Evolutionary conservation across 192 early-diverging fungal genomes (phyloP), one percentile per base, ranked within the genome.

Genomic region (Coemansia sp.): DNA sequence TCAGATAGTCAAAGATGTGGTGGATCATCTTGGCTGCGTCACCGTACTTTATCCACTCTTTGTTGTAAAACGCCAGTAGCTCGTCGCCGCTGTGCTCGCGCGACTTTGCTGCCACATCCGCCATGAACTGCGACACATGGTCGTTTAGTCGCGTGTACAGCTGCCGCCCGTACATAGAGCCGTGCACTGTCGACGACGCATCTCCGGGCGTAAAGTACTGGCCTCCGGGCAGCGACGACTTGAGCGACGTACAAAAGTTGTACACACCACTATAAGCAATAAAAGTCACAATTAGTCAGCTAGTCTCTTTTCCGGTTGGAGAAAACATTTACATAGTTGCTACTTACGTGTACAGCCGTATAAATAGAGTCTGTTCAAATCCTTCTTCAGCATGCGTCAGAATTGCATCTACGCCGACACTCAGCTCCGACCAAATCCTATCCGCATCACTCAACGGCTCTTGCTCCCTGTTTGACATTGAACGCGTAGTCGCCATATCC

Each of bases 1-100:
- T 99, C 53, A 99, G 84, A 73, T 99, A 99, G 12, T 83, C 82
- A 66, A 98, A 97, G 52, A 96, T 84, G 70, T 97, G 92, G 75
- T 98, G 87, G 53, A 98, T 88, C 64, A 86, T 88, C 54, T 84
- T 85, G 19, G 91, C 86, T 5, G 93, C 91, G n/a, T 85, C 83
- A 11, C 93, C 96, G 69, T 90, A 99, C 70, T 90, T 86, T 41
- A 78, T 79, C 97, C 97, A 99, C 71, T 96, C 87, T 48, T 77
- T 81, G 52, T 90, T 93, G 76, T 98, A 98, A 65, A 88, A 97
- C 11, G 82, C 81, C 58, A 98, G 83, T 56, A 98, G 84, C 8
- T 85, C 85, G 32, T 93, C 93, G 72, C 95, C 94, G 68, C 82
- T 84, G 51, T 82, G 77, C 39, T 82, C 70, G 50, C 83, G 83